Conservation (phyloP, 1,284 basidiomycete species). For the Moesziomyces parantarcticus region DNA sequence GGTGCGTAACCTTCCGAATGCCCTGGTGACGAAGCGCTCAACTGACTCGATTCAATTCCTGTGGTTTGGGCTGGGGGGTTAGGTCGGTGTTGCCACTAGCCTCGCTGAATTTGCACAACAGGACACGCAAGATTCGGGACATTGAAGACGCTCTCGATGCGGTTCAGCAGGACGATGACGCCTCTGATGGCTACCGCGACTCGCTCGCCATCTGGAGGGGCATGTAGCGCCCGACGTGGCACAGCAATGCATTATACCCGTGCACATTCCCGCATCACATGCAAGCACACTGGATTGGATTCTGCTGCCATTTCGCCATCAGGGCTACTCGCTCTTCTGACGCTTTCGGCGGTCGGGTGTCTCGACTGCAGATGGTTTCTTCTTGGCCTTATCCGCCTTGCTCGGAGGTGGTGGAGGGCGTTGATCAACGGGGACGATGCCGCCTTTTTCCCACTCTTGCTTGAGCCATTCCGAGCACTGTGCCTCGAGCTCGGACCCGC, state of each 20-base stretch:
- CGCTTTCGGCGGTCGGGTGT: conserved; percentile 32
- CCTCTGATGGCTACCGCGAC: conserved; percentile 1
- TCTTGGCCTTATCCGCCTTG: conserved; percentile 39
- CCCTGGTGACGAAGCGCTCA: not conserved
- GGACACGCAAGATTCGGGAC: conserved; percentile 10
- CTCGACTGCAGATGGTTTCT: conserved; percentile 13
- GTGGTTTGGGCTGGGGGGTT: no score
- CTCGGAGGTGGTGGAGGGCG: conserved; percentile 19
- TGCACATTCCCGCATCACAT: not conserved
- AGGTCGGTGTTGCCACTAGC: conserved; percentile 30
- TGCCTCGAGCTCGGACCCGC: conserved; percentile 3
- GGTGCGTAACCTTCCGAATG: conserved; percentile 6
- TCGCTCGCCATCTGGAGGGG: conserved; percentile 38
- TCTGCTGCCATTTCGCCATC: not conserved
- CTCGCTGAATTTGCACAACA: conserved; percentile 22
- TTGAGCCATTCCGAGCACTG: conserved; percentile 50
- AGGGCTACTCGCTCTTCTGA: conserved; percentile 49
- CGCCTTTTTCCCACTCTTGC: conserved; percentile 52
- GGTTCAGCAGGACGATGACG: not conserved
- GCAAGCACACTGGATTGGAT: no score
- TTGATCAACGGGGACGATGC: conserved; percentile 54
- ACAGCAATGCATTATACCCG: conserved; percentile 17
- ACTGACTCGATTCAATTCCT: not conserved
- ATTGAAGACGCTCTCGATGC: conserved; percentile 20
- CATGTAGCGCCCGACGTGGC: conserved; percentile 15